Evolutionary conservation across 2,329 filamentous ascomycete species (phyloP).

Genomic region (Trichoderma sp.): DNA sequence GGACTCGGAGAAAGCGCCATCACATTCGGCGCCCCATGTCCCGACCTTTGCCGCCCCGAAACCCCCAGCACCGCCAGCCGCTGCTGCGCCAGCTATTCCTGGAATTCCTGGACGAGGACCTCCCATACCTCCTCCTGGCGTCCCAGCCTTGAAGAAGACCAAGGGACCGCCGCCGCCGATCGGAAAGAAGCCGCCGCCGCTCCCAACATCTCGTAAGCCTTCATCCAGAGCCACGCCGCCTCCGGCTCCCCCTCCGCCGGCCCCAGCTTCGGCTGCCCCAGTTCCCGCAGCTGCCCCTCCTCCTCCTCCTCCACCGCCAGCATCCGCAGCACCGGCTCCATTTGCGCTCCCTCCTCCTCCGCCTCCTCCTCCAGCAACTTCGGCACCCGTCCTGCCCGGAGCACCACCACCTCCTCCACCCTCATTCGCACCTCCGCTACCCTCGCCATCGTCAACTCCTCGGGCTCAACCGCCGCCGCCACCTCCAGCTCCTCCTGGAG

Average conservation of each 20-base stretch:
- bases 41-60: constrained; percentile 57
- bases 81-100: constrained; percentile 53
- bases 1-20: constrained; percentile 60
- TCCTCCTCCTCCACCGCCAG: constrained; percentile 38
- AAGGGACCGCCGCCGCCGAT: constrained; percentile 70
- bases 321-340: constrained; percentile 44
- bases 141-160: constrained; percentile 56
- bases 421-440: constrained; percentile 37
- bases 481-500: constrained; percentile 33
- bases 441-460: constrained; percentile 31
- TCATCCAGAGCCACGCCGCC: constrained; percentile 40
- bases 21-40: constrained; percentile 43
- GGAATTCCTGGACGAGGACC: constrained; percentile 53
- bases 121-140: constrained; percentile 46
- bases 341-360: constrained; percentile 31
- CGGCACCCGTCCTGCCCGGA: constrained; percentile 33
- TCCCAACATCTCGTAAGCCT: constrained; percentile 61
- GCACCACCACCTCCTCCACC: constrained; percentile 43
- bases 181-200: constrained; percentile 72
- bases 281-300: constrained; percentile 49
- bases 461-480: constrained; percentile 26
- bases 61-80: constrained; percentile 49
- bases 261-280: constrained; percentile 48
- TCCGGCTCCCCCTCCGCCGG: constrained; percentile 39
- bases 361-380: constrained; percentile 30